These are phyloP conservation scores for Ricinus communis DNA, from an alignment of 345 rosid species.

Conservation along the genomic window DNA sequence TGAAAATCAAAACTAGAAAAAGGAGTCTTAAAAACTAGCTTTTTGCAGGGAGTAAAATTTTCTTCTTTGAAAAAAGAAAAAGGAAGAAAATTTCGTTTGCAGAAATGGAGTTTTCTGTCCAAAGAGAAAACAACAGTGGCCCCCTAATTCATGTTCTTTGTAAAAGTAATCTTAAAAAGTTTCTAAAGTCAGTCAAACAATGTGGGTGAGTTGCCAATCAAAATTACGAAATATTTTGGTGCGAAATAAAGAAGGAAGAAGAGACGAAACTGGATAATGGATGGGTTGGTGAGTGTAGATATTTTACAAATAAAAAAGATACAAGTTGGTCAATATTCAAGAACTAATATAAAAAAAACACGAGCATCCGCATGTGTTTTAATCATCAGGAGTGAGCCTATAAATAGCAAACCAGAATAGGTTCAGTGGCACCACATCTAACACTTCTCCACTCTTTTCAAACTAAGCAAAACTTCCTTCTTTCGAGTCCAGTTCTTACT, in stretches of 20 bases:
- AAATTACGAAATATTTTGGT: no score
- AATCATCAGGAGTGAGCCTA: neutral
- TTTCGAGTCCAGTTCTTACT: neutral
- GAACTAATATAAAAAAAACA: neutral
- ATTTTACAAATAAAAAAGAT: no score
- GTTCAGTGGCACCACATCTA: neutral
- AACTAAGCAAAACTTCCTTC: no score
- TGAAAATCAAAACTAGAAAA: no score
- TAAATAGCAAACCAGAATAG: neutral
- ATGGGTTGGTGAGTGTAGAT: slow-evolving; percentile 4
- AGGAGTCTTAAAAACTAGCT: no score
- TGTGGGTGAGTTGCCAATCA: neutral
- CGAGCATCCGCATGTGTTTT: neutral
- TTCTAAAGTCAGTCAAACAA: neutral
- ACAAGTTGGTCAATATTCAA: neutral
- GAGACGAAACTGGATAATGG: neutral
- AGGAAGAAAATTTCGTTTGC: no score
- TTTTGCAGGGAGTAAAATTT: no score
- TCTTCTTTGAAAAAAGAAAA: no score
- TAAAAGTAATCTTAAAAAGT: neutral
- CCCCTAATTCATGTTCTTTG: no score
- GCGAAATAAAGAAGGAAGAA: neutral
- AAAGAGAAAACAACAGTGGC: no score
- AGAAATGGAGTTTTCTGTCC: no score
- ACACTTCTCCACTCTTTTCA: neutral